phyloP scores from a whole-genome alignment of 2,329 filamentous ascomycete species.

The Sclerotinia glacialis region DNA sequence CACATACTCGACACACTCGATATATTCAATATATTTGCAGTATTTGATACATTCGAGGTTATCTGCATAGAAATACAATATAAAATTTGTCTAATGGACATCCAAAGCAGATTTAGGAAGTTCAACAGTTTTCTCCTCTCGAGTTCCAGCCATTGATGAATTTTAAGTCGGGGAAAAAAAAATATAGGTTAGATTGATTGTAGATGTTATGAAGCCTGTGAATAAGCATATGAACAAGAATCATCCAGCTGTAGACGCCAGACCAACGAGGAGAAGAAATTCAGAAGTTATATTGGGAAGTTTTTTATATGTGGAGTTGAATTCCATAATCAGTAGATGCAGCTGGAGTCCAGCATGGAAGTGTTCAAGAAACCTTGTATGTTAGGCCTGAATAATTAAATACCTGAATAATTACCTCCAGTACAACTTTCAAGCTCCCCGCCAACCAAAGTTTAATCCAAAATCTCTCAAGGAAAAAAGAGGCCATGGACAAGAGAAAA shows the following conservation, averaged over 20 bases:
- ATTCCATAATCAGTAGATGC: neutral
- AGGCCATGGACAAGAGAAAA: conserved; percentile 31
- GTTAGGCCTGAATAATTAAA: neutral
- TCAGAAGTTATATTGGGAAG: neutral
- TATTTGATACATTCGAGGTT: too few species aligned
- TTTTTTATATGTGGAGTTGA: neutral
- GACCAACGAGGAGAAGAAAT: neutral
- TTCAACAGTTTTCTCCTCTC: neutral
- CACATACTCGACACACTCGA: neutral
- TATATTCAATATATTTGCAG: too few species aligned
- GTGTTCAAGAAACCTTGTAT: neutral
- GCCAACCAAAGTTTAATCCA: neutral
- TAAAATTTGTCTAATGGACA: too few species aligned
- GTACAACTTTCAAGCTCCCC: neutral
- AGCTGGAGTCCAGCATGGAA: neutral
- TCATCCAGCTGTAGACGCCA: neutral
- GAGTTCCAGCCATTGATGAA: too few species aligned
- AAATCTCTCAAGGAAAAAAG: neutral
- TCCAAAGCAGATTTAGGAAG: neutral
- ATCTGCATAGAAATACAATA: neutral
- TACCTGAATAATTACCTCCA: too few species aligned
- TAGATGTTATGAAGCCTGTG: neutral
- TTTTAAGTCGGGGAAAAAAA: neutral
- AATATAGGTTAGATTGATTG: too few species aligned
- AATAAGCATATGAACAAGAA: neutral